Percentiles rank a stretch among this genome's conserved stretches.
Evolutionary conservation across 257 asterid species (phyloP).

Genomic region (Ilex aquifolium): DNA sequence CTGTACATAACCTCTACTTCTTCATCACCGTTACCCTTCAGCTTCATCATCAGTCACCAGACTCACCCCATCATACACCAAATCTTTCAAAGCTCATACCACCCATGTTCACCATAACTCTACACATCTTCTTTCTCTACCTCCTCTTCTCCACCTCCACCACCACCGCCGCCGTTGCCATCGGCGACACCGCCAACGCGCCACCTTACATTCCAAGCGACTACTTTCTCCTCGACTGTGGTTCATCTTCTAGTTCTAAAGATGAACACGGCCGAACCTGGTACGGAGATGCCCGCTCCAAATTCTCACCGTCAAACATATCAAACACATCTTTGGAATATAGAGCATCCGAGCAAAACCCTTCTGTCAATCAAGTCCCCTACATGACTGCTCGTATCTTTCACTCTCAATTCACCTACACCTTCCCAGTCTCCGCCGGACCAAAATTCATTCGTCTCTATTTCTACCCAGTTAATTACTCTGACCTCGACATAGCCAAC

Average conservation of each 20-base stretch:
- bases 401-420: slow-evolving; percentile 7
- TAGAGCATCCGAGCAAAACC: slow-evolving; percentile 6
- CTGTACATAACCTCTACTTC: too few species aligned
- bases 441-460: slow-evolving; percentile 52
- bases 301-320: slow-evolving; percentile 22
- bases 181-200: neutral
- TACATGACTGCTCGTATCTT: slow-evolving; percentile 35
- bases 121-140: slow-evolving; percentile 14
- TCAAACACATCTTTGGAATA: slow-evolving; percentile 18
- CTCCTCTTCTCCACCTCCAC: neutral
- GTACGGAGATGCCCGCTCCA: slow-evolving; percentile 14
- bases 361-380: slow-evolving; percentile 24
- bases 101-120: slow-evolving; percentile 14
- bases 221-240: slow-evolving; percentile 50
- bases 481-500: slow-evolving; percentile 3
- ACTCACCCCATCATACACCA: too few species aligned
- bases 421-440: slow-evolving; percentile 37
- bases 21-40: too few species aligned
- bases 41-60: too few species aligned
- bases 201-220: slow-evolving; percentile 28
- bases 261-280: slow-evolving; percentile 27
- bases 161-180: neutral
- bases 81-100: too few species aligned
- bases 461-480: slow-evolving; percentile 33
- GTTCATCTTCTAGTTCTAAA: slow-evolving; percentile 11